Base-by-base conservation (phyloP, 495 filamentous ascomycete species). In the Hypoxylon trugodes region DNA sequence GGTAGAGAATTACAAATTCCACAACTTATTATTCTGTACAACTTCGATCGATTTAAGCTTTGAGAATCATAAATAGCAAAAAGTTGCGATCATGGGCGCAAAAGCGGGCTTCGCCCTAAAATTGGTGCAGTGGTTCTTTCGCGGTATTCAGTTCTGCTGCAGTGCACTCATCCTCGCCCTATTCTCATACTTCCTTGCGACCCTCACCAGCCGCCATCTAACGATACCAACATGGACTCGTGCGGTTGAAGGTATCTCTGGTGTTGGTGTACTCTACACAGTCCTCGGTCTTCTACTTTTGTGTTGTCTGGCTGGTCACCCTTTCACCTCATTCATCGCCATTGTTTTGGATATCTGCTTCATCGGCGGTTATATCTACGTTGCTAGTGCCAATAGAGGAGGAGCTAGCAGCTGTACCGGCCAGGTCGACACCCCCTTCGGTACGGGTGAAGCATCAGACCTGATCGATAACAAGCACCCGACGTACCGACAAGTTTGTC, bases 221-320 rank as follows among this genome's bases (percentile, higher is more conserved):
- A 36, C 64, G 30, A 91, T 92, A 65, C 77, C 81, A 2, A 84
- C 71, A 63, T 90, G 85, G 80, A 76, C 87, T 48, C 86, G 84
- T 47, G 93, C 92, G 33, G 90, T 96, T 22, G 89, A 90, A 59
- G 93, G 93, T 72, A 88, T 97, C 30, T 81, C 90, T 1, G 93
- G 91, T 45, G 82, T 82, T 5, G 89, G 85, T 2, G 81, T 86
- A 1, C 74, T 93, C 5, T 97, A 96, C 73, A 84, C 86, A 6
- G 73, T 89, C 49, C 76, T 91, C 33, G 89, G 89, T 22, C 74
- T 87, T 13, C 59, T 95, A 43, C 78, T 93, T 22, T 89, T 91
- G 33, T 92, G 88, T 82, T 93, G 89, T 71, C 74, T 93, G 21
- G 90, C 89, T 52, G 92, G 91, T 7, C 80, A 90, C 38, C 70